A percentile compares a stretch with the other conserved stretches of the same genome.
Evolutionary conservation across 1,139 yeast species (phyloP).

Genomic region (Scheffersomyces segobiensis): DNA sequence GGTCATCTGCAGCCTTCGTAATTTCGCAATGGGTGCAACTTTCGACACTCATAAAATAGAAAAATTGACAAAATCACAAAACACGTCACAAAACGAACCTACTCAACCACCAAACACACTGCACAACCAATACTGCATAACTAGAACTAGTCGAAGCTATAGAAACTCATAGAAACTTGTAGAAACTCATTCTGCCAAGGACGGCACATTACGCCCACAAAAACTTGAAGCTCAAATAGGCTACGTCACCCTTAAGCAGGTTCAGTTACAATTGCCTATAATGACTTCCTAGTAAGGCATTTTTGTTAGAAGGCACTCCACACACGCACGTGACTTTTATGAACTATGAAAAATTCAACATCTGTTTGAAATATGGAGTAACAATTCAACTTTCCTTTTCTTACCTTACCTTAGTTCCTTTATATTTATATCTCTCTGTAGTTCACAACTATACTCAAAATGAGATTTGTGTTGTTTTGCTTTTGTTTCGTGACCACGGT

Average conservation of each 20-base stretch:
- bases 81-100: neutral
- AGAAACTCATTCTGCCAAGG: neutral
- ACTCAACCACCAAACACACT: neutral
- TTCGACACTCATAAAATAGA: neutral
- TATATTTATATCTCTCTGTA: neutral
- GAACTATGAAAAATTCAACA: neutral
- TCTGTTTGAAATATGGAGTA: neutral
- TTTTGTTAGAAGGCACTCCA: neutral
- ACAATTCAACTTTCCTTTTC: neutral
- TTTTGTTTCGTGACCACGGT: constrained; percentile 8
- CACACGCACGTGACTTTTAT: neutral
- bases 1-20: neutral
- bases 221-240: neutral
- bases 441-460: neutral
- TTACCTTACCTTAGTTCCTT: neutral
- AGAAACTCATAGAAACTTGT: neutral
- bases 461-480: neutral
- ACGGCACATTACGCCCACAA: neutral
- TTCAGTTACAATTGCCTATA: neutral
- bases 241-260: neutral
- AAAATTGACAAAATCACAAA: neutral
- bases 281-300: neutral
- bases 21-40: neutral
- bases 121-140: neutral
- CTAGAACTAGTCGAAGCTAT: neutral